Evolutionary conservation across 441 rosid species (phyloP).

Genomic region (Theobroma grandiflorum): DNA sequence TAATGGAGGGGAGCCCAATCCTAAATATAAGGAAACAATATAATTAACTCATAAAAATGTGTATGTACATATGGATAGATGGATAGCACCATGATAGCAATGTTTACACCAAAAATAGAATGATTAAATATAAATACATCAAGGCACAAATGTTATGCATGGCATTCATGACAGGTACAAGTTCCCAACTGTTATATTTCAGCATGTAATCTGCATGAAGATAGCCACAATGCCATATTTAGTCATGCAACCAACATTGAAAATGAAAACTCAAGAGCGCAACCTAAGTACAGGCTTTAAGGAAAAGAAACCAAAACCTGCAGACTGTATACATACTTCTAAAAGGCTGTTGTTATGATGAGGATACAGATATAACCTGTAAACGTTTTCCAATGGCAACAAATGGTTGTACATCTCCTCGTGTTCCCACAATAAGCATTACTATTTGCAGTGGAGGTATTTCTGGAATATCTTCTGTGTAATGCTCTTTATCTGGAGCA

Average conservation of each 20-base stretch:
- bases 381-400: constrained; percentile 93
- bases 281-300: neutral
- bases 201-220: neutral
- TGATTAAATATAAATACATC: neutral
- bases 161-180: neutral
- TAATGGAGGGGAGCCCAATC: too few species aligned
- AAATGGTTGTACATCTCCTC: constrained; percentile 99
- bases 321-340: neutral
- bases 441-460: constrained; percentile 86
- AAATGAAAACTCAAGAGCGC: neutral
- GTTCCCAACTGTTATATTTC: neutral
- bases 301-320: neutral
- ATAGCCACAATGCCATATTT: neutral
- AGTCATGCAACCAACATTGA: neutral
- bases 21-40: neutral
- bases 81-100: neutral
- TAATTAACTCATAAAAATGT: neutral
- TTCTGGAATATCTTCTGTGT: constrained; percentile 60
- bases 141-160: neutral
- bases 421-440: constrained; percentile 96
- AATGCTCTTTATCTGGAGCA: constrained; percentile 64
- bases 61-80: neutral
- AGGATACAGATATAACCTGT: constrained; percentile 61
- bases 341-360: neutral
- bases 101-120: neutral